Conservation (phyloP, 2,329 filamentous ascomycete genomes). For the Arthrinium phaeospermum region DNA sequence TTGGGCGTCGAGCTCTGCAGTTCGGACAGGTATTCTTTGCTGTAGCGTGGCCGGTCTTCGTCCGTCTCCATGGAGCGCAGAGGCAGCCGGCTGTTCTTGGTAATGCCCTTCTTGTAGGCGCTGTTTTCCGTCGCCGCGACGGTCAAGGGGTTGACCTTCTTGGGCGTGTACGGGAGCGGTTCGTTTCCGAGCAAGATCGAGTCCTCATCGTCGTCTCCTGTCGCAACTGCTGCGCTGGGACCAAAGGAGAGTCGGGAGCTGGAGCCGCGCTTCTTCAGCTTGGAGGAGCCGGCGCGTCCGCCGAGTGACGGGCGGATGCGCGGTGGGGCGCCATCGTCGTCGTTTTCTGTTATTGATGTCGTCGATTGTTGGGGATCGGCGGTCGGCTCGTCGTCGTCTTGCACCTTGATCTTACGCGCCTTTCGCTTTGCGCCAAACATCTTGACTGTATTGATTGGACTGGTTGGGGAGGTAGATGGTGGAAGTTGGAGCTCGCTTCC, state of each 20-base stretch:
- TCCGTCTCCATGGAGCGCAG: constrained; percentile 63
- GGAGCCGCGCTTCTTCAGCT: constrained; percentile 71
- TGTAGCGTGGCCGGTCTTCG: constrained; percentile 79
- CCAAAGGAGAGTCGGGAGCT: constrained; percentile 79
- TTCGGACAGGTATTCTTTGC: constrained; percentile 83
- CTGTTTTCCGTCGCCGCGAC: constrained; percentile 71
- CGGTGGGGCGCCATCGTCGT: constrained; percentile 52
- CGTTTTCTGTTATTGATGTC: constrained; percentile 41
- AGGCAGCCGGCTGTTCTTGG: constrained; percentile 58
- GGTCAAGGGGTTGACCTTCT: constrained; percentile 63
- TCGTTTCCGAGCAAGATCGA: constrained; percentile 44
- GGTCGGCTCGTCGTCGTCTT: constrained; percentile 69
- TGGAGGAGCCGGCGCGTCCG: constrained; percentile 50
- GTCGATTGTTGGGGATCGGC: constrained; percentile 27
- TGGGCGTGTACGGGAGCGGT: constrained; percentile 58
- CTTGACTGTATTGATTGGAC: constrained; percentile 25
- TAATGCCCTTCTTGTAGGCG: constrained; percentile 59
- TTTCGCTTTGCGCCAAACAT: constrained; percentile 67
- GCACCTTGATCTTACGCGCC: constrained; percentile 75
- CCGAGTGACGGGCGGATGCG: constrained; percentile 56
- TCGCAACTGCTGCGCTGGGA: constrained; percentile 60
- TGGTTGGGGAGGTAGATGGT: neutral
- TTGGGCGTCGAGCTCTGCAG: constrained; percentile 85
- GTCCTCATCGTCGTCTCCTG: constrained; percentile 56
- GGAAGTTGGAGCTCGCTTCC: neutral